A percentile compares a stretch with the other conserved stretches of the same genome.
phyloP scores from a whole-genome alignment of 257 asterid genomes.

The Plectranthus barbatus region DNA sequence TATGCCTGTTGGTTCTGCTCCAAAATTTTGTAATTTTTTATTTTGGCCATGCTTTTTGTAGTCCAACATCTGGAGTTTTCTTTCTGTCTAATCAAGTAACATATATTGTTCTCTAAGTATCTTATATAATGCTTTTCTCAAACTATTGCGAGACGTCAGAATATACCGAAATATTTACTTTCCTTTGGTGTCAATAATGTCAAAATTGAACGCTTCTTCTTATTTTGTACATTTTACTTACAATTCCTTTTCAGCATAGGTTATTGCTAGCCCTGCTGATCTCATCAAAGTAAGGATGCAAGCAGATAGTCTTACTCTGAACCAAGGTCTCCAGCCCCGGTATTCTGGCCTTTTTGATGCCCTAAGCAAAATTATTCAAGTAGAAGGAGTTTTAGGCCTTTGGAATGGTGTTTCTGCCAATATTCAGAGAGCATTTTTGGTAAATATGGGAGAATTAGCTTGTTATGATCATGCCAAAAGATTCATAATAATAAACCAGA shows the following conservation, averaged over 20 bases:
- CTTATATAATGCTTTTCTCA: not conserved
- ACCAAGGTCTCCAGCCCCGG: conserved; percentile 47
- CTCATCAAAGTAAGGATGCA: conserved; percentile 91
- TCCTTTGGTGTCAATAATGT: not conserved
- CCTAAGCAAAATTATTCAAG: conserved; percentile 42
- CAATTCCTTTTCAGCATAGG: conserved; percentile 34
- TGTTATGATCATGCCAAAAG: conserved; percentile 81
- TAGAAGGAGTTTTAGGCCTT: conserved; percentile 64
- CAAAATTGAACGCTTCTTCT: not conserved
- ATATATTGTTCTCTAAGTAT: not conserved
- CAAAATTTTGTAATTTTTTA: not conserved
- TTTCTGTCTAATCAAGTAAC: not conserved
- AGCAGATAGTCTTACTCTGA: conserved; percentile 52
- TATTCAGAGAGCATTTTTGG: conserved; percentile 74
- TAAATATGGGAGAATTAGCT: conserved; percentile 91
- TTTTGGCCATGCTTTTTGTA: not conserved
- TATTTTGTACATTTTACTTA: conserved; percentile 10
- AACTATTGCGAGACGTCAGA: not conserved
- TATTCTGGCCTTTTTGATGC: conserved; percentile 63
- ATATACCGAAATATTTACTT: not conserved
- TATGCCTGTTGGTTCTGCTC: not conserved
- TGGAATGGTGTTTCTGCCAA: conserved; percentile 78
- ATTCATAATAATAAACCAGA: conserved; percentile 38
- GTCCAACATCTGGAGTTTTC: not conserved
- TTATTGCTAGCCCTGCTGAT: conserved; percentile 91